A percentile compares a stretch with the other conserved stretches of the same genome.
Evolutionary conservation across 495 filamentous ascomycete species (phyloP).

Genomic region (Podospora conica): DNA sequence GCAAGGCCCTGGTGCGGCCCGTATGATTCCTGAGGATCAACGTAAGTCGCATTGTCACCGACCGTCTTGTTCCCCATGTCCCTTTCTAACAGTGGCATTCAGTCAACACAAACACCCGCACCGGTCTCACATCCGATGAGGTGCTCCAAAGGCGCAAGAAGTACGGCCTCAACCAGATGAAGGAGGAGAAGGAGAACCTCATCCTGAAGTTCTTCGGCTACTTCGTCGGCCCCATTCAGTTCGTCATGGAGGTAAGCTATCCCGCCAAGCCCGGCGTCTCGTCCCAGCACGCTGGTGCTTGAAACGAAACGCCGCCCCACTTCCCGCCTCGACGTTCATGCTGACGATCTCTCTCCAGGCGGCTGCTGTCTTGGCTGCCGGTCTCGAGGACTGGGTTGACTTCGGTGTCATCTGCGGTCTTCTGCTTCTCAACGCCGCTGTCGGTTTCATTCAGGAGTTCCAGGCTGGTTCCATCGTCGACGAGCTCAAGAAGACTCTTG

Average conservation of each 20-base stretch:
- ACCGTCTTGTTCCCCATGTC: neutral
- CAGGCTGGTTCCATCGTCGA: constrained; percentile 88
- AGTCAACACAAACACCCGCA: constrained; percentile 57
- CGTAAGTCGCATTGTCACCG: constrained; percentile 13
- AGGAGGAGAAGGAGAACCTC: constrained; percentile 80
- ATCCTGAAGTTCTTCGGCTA: constrained; percentile 75
- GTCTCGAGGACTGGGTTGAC: constrained; percentile 76
- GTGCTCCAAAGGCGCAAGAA: constrained; percentile 64
- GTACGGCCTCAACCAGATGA: constrained; percentile 83
- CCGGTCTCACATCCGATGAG: constrained; percentile 67
- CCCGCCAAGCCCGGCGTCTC: constrained; percentile 3
- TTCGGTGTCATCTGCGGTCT: constrained; percentile 73
- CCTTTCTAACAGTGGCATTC: neutral
- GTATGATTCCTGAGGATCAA: constrained; percentile 57
- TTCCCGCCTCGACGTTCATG: constrained; percentile 16
- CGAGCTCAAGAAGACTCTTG: constrained; percentile 85
- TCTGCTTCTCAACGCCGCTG: constrained; percentile 71
- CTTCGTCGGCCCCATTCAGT: constrained; percentile 88
- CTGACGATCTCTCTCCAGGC: constrained; percentile 24
- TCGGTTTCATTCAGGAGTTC: constrained; percentile 85
- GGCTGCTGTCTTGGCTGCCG: constrained; percentile 51
- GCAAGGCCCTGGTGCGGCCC: constrained; percentile 42
- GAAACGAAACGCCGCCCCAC: constrained; percentile 30
- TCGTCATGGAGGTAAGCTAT: constrained; percentile 79
- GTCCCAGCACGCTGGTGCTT: constrained; percentile 11